phyloP scores from a whole-genome alignment of 768 basidiomycete genomes.

The Hortiboletus campestris region DNA sequence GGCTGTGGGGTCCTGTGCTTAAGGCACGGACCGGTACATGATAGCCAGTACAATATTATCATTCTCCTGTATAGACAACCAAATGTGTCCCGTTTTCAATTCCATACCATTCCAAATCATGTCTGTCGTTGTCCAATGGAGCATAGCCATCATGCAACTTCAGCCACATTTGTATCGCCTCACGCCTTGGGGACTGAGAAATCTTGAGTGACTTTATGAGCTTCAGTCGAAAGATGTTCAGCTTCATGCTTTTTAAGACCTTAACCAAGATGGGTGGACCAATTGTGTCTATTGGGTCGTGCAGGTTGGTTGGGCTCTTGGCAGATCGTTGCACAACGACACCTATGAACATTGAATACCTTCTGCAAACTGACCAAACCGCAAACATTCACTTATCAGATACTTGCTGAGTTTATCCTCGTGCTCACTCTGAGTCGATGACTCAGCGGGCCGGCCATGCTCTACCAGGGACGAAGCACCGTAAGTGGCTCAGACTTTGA shows the following conservation, averaged over 20 bases:
- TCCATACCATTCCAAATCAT: conserved; percentile 70
- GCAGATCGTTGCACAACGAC: conserved; percentile 31
- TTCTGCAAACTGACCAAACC: neutral
- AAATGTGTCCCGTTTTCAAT: conserved; percentile 53
- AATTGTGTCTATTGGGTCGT: conserved; percentile 13
- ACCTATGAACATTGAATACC: conserved; percentile 18
- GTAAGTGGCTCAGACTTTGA: neutral
- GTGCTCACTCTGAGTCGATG: conserved; percentile 24
- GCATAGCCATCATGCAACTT: conserved; percentile 50
- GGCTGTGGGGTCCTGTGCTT: conserved; percentile 15
- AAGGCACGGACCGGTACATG: neutral
- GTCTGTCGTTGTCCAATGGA: conserved; percentile 49
- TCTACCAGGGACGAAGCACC: conserved; percentile 37
- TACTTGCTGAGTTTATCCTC: conserved; percentile 57
- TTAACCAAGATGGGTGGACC: conserved; percentile 38
- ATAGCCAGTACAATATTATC: neutral
- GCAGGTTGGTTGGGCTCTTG: conserved; percentile 21
- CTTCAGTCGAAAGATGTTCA: conserved; percentile 64
- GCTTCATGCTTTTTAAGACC: conserved; percentile 66
- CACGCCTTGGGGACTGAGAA: conserved; percentile 24
- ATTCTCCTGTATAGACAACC: conserved; percentile 23
- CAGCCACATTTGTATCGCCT: conserved; percentile 51
- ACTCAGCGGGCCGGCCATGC: conserved; percentile 52
- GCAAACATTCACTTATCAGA: conserved; percentile 51
- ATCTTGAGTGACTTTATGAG: conserved; percentile 49